These are phyloP conservation scores for Leptodontidium sp. DNA, from an alignment of 2,329 filamentous ascomycete species.

Conservation along the genomic window DNA sequence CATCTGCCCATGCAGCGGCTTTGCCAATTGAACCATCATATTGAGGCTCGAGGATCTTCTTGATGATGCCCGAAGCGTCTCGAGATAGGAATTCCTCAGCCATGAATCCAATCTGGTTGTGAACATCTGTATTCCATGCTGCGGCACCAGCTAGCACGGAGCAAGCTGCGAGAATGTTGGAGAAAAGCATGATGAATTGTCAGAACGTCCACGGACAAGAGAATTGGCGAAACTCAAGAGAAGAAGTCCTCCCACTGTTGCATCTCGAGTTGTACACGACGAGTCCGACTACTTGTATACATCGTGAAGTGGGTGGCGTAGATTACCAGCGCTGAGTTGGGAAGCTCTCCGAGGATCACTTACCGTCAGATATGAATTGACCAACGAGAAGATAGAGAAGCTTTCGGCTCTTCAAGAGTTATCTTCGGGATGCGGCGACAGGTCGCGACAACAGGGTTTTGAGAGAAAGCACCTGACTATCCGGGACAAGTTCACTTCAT, in stretches of 20 bases:
- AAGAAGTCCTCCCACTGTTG: neutral
- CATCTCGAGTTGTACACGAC: neutral
- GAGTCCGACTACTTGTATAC: constrained; percentile 1
- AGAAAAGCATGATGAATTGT: constrained; percentile 6
- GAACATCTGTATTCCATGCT: constrained; percentile 11
- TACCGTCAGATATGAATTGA: constrained; percentile 1
- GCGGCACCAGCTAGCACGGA: neutral
- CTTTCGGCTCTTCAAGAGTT: neutral
- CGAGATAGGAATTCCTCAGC: constrained; percentile 10
- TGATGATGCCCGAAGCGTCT: neutral
- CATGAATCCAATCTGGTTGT: constrained; percentile 9
- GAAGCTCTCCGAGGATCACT: neutral
- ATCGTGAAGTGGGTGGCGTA: neutral
- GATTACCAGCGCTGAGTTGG: neutral
- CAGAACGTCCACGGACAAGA: neutral
- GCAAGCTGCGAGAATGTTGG: neutral
- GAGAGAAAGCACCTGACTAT: constrained; percentile 11
- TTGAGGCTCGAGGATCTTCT: constrained; percentile 15
- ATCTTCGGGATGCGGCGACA: constrained; percentile 17
- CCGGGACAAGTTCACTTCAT: neutral
- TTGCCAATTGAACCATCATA: constrained; percentile 5
- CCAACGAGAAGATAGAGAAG: neutral
- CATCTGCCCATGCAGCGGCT: constrained; percentile 14
- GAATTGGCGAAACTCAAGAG: neutral
- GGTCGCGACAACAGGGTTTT: neutral